phyloP scores from a whole-genome alignment of 345 rosid genomes.

The Citrus cavaleriei region DNA sequence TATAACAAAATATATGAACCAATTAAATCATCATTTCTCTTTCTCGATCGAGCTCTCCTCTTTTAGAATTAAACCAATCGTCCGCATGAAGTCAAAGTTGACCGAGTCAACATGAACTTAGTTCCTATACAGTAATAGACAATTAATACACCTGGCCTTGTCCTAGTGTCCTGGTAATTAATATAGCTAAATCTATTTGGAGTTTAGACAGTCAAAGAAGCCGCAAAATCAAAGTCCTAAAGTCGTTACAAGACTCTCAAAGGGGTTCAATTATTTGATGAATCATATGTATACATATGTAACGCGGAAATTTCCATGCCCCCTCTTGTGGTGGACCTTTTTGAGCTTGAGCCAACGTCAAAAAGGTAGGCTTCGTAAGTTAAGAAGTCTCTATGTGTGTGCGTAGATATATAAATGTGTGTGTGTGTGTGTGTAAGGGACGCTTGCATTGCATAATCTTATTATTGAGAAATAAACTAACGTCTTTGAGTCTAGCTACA shows the following conservation, averaged over 20 bases:
- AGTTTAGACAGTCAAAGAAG: background rate
- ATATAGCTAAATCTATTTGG: no score
- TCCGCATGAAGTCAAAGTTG: background rate
- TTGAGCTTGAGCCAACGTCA: background rate
- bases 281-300: background rate
- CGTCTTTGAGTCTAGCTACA: no score
- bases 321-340: background rate
- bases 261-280: background rate
- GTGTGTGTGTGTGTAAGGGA: no score
- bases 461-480: no score
- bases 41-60: no score
- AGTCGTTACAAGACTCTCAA: background rate
- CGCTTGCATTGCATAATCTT: no score
- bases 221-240: background rate
- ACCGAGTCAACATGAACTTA: background rate
- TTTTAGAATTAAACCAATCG: no score
- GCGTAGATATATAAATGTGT: no score
- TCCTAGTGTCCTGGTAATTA: no score
- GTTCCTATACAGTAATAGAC: no score
- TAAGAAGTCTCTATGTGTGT: background rate
- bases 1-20: background rate
- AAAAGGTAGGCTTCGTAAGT: background rate
- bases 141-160: no score
- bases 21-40: background rate
- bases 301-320: background rate